Percentiles rank a stretch among this genome's conserved stretches.
Conservation (phyloP, 495 filamentous ascomycete genomes). For the Hamigera avellanea region DNA sequence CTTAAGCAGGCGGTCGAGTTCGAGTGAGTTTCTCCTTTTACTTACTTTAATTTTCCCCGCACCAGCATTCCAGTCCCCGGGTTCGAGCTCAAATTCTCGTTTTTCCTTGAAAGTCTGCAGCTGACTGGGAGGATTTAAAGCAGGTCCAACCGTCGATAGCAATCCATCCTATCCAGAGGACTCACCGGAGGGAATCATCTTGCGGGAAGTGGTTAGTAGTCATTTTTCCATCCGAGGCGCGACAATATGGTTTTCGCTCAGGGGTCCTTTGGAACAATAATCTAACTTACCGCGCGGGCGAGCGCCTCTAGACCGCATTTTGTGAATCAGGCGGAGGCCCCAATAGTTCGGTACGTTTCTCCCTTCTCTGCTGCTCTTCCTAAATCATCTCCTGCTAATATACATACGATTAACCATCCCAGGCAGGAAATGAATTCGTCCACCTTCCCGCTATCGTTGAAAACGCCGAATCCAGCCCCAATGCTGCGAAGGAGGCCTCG, state of each 20-base stretch:
- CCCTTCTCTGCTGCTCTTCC: no score
- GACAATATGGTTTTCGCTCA: no score
- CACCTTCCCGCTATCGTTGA: conserved; percentile 94
- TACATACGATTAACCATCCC: no score
- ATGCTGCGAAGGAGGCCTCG: conserved; percentile 69
- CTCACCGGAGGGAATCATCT: conserved; percentile 34
- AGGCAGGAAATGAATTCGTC: conserved; percentile 67
- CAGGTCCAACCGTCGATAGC: conserved; percentile 14
- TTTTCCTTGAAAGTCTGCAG: no score
- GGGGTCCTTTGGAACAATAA: no score
- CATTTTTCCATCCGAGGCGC: no score
- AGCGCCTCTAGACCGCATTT: conserved; percentile 44
- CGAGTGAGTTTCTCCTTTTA: conserved; percentile 3
- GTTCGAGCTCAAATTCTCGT: no score
- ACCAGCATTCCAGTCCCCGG: no score
- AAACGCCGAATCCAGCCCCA: conserved; percentile 79
- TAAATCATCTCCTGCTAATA: no score
- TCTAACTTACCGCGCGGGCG: background rate
- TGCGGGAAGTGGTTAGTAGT: conserved; percentile 41
- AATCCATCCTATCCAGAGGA: conserved; percentile 19
- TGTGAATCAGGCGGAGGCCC: conserved; percentile 65
- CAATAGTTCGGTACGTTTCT: background rate
- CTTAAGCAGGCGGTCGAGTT: conserved; percentile 19
- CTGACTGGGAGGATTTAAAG: no score
- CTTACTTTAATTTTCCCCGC: background rate